These are phyloP conservation scores for Nephelium lappaceum DNA, from an alignment of 345 rosid species.

Conservation along the genomic window DNA sequence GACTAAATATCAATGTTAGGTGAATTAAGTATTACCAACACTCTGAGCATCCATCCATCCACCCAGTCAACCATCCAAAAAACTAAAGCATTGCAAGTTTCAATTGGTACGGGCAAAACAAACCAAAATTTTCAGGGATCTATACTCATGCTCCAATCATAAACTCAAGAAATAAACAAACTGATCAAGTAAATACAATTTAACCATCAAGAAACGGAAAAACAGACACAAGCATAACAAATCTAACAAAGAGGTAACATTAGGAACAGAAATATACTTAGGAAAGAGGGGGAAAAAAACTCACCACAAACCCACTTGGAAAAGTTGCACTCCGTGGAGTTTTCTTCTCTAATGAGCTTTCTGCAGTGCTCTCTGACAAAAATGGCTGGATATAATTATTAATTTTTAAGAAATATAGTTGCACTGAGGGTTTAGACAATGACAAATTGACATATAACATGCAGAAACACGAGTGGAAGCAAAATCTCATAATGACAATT, in stretches of 20 bases:
- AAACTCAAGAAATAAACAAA: neutral
- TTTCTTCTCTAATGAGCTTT: conserved; percentile 44
- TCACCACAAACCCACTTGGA: conserved; percentile 82
- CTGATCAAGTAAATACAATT: neutral
- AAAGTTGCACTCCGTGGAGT: conserved; percentile 49
- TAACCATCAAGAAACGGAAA: neutral
- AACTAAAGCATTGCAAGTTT: neutral
- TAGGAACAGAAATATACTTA: neutral
- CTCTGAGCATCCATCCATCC: neutral
- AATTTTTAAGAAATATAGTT: conserved; percentile 1
- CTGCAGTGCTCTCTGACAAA: conserved; percentile 38
- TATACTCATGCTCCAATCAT: neutral
- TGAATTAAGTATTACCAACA: neutral
- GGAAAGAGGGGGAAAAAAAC: neutral
- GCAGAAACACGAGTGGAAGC: neutral
- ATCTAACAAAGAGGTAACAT: neutral
- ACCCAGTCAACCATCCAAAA: neutral
- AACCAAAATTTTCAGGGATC: neutral
- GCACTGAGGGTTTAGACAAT: neutral
- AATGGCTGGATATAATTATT: conserved; percentile 23
- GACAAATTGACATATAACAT: neutral
- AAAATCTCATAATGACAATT: neutral
- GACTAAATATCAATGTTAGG: neutral
- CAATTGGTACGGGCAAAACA: neutral
- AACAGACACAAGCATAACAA: neutral